Conservation (phyloP, 202 grass and related monocot genomes). For the Setaria italica region DNA sequence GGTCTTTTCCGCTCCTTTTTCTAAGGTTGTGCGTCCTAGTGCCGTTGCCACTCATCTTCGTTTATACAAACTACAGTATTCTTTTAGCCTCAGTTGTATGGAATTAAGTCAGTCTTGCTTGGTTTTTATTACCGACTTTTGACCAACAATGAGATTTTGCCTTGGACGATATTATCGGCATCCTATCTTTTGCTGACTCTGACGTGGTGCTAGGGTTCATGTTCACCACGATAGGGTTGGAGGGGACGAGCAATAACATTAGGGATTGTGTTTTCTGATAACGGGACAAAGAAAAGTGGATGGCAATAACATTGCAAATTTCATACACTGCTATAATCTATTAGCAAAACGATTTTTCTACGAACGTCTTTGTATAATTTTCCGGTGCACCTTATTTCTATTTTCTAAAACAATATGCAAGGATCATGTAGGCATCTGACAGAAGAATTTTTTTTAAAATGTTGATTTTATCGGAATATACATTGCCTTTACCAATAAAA, state of each 20-base stretch:
- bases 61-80: neutral
- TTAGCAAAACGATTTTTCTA: neutral
- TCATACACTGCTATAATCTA: neutral
- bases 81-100: neutral
- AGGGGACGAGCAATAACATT: neutral
- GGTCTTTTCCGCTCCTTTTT: constrained; percentile 1
- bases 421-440: neutral
- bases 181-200: neutral
- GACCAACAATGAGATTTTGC: neutral
- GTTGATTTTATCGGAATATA: too few species aligned
- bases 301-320: neutral
- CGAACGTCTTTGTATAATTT: neutral
- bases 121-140: neutral
- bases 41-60: neutral
- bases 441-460: too few species aligned
- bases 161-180: neutral
- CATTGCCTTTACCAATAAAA: neutral
- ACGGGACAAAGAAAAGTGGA: neutral
- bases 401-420: neutral
- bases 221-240: neutral
- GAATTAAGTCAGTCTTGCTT: neutral
- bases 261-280: neutral
- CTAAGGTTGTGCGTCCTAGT: neutral
- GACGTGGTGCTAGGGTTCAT: neutral
- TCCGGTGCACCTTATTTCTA: neutral